Evolutionary conservation across 208 protist genomes (phyloP).

Genomic region (Trypanosoma cruzi): DNA sequence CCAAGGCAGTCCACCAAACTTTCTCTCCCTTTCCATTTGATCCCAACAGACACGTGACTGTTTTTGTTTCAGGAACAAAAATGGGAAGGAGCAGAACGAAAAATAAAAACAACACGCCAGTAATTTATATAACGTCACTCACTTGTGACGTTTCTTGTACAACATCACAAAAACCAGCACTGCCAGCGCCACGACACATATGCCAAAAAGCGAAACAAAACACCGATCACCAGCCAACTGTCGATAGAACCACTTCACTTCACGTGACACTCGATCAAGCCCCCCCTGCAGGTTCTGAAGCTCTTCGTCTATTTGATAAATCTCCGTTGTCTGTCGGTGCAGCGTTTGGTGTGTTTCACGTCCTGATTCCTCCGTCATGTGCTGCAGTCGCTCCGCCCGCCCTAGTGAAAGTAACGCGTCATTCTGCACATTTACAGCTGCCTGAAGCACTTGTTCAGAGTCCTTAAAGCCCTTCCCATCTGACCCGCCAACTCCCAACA

Average conservation of each 20-base stretch:
- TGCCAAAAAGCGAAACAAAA: slow-evolving; percentile 70
- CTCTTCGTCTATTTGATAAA: slow-evolving; percentile 86
- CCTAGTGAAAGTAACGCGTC: slow-evolving; percentile 75
- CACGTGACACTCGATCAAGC: slow-evolving; percentile 67
- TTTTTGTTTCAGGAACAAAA: too few relatives aligned
- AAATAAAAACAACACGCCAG: slow-evolving; percentile 3
- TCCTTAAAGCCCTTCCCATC: slow-evolving; percentile 72
- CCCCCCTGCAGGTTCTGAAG: slow-evolving; percentile 72
- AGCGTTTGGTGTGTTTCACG: slow-evolving; percentile 56
- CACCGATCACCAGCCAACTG: slow-evolving; percentile 81
- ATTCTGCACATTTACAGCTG: slow-evolving; percentile 72
- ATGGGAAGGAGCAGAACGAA: too few relatives aligned
- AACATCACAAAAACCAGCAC: slow-evolving; percentile 79
- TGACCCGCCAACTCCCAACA: slow-evolving; percentile 64
- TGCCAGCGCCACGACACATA: slow-evolving; percentile 57
- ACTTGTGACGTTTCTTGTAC: slow-evolving; percentile 59
- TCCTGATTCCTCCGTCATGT: slow-evolving; percentile 75
- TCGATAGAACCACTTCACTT: slow-evolving; percentile 79
- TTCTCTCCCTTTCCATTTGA: too few relatives aligned
- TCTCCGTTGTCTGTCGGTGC: slow-evolving; percentile 74
- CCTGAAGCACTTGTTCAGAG: slow-evolving; percentile 67
- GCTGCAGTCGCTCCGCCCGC: slow-evolving; percentile 66
- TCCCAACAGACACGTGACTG: neutral
- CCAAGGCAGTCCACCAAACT: slow-evolving; percentile 1
- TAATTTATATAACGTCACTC: neutral